Conservation (phyloP, 169 alveolate genomes). For the Plasmodium gaboni region DNA sequence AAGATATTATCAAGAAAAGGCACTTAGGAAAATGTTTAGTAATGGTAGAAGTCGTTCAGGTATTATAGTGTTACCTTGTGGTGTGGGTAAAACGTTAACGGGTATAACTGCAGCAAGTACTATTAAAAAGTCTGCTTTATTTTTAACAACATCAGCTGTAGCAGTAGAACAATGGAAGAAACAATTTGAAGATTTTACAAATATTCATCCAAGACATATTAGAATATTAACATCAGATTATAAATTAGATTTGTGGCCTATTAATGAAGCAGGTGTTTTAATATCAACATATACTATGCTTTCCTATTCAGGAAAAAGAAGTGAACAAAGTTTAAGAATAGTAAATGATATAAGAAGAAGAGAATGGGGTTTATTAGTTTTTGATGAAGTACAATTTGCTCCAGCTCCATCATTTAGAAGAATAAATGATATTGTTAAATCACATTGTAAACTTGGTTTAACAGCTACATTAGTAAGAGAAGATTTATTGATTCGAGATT, state of each 20-base stretch:
- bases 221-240: conserved; percentile 96
- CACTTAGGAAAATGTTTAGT: conserved; percentile 97
- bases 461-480: conserved; percentile 99
- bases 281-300: conserved; percentile 97
- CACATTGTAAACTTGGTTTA: conserved; percentile 97
- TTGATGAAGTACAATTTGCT: conserved; percentile 99
- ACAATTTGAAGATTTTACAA: conserved; percentile 92
- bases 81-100: conserved; percentile 99
- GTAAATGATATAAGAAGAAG: conserved; percentile 90
- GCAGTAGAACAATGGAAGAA: conserved; percentile 95
- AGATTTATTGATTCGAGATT: conserved; percentile 96
- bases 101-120: conserved; percentile 99
- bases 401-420: conserved; percentile 98
- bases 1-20: conserved; percentile 95
- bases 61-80: conserved; percentile 99
- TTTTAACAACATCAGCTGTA: conserved; percentile 92
- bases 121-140: conserved; percentile 94
- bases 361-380: conserved; percentile 98
- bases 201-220: conserved; percentile 90
- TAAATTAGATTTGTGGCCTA: conserved; percentile 92
- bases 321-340: conserved; percentile 90
- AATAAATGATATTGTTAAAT: conserved; percentile 89
- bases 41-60: conserved; percentile 99
- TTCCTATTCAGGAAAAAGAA: conserved; percentile 93
- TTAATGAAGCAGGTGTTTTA: conserved; percentile 94